These are phyloP conservation scores for Vicia sativa DNA, from an alignment of 306 rosid species.

Conservation along the genomic window DNA sequence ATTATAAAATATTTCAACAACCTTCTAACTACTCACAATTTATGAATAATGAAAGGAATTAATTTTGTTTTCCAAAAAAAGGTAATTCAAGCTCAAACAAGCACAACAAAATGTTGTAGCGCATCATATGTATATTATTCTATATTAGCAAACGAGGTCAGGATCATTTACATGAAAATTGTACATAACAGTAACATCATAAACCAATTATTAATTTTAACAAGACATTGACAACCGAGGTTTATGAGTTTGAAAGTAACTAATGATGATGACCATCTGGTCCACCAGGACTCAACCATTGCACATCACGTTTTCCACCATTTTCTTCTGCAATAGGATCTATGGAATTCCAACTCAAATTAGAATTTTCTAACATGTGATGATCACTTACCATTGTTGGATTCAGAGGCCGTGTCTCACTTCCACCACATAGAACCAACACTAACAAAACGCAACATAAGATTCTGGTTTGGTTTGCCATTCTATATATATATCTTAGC, in stretches of 20 bases:
- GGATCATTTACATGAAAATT: neutral
- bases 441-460: slow-evolving; percentile 28
- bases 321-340: slow-evolving; percentile 7
- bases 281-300: slow-evolving; percentile 63
- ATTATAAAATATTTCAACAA: no score
- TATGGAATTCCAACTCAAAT: slow-evolving; percentile 25
- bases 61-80: no score
- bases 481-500: slow-evolving; percentile 4
- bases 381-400: slow-evolving; percentile 38
- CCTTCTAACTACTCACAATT: no score
- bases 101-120: no score
- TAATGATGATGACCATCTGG: slow-evolving; percentile 63
- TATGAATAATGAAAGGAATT: no score
- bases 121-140: no score
- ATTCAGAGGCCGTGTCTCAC: slow-evolving; percentile 45
- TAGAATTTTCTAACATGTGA: neutral
- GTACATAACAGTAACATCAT: neutral
- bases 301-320: slow-evolving; percentile 24
- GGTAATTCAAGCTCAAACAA: no score
- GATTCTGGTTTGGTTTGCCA: slow-evolving; percentile 1
- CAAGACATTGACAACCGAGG: neutral
- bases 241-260: neutral
- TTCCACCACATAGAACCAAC: slow-evolving; percentile 36
- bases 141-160: no score
- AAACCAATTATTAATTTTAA: slow-evolving; percentile 5